These are phyloP conservation scores for Botrytis fabae DNA, from an alignment of 2,329 filamentous ascomycete genomes.

Conservation along the genomic window DNA sequence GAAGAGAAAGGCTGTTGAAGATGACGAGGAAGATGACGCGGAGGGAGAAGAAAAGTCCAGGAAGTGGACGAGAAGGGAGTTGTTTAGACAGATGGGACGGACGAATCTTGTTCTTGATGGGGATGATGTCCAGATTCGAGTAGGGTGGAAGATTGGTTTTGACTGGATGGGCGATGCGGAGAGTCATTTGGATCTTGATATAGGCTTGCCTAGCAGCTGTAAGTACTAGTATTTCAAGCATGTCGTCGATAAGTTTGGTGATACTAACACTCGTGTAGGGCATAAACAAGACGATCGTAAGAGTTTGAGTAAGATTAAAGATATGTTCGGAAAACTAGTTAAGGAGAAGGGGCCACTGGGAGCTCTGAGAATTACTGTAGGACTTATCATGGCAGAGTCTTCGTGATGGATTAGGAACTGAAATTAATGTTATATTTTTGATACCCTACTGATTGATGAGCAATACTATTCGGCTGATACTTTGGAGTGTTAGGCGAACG, in stretches of 20 bases:
- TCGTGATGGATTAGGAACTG: neutral
- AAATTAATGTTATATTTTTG: neutral
- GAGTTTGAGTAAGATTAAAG: constrained; percentile 58
- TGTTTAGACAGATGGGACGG: constrained; percentile 56
- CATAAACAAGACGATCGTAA: constrained; percentile 56
- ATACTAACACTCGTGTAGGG: constrained; percentile 49
- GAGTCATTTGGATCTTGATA: constrained; percentile 55
- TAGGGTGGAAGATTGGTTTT: constrained; percentile 65
- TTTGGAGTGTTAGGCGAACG: neutral
- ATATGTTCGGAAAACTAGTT: constrained; percentile 61
- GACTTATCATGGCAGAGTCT: constrained; percentile 48
- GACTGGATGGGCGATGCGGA: constrained; percentile 73
- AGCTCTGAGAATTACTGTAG: constrained; percentile 60
- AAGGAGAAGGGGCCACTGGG: constrained; percentile 55
- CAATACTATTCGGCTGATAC: too few species aligned
- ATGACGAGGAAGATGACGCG: constrained; percentile 41
- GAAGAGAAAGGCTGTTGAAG: constrained; percentile 32
- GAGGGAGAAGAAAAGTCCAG: constrained; percentile 26
- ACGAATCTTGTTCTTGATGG: constrained; percentile 45
- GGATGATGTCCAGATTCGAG: constrained; percentile 42
- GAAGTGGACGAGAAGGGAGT: constrained; percentile 45
- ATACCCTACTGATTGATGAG: neutral
- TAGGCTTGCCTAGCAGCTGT: constrained; percentile 64
- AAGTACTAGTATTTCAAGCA: constrained; percentile 43
- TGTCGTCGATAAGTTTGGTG: neutral